phyloP scores from a whole-genome alignment of 2,329 filamentous ascomycete species.

The Diaporthe batatas region DNA sequence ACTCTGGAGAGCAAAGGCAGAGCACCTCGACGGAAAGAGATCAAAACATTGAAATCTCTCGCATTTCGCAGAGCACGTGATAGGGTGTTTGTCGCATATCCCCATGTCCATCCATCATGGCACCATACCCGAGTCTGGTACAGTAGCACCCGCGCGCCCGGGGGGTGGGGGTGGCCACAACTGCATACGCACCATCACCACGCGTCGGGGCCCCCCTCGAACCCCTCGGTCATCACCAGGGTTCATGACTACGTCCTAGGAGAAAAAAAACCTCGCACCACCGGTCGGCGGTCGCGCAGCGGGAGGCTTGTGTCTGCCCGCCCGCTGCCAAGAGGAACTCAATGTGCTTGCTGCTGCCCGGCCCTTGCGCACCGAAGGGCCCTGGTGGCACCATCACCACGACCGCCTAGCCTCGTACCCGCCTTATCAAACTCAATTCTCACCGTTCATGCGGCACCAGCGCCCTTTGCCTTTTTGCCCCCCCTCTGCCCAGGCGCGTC shows the following conservation, averaged over 20 bases:
- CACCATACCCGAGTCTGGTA: neutral
- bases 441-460: conserved; percentile 30
- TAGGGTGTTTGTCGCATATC: conserved; percentile 18
- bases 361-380: conserved; percentile 3
- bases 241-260: conserved; percentile 13
- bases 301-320: conserved; percentile 12
- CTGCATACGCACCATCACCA: neutral
- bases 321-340: conserved; percentile 7
- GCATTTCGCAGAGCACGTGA: conserved; percentile 12
- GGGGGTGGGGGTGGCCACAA: neutral
- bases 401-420: conserved; percentile 9
- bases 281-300: neutral
- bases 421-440: conserved; percentile 33
- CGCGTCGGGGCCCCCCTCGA: neutral
- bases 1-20: neutral
- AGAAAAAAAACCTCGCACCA: neutral
- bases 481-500: neutral
- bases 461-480: neutral
- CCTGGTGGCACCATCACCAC: neutral
- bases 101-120: neutral
- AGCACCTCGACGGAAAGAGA: no score
- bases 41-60: neutral
- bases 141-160: neutral
- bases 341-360: neutral
- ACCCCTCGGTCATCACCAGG: neutral